Evolutionary conservation across 805 yeast species (phyloP).

Genomic region (Hanseniaspora jakobsenii): DNA sequence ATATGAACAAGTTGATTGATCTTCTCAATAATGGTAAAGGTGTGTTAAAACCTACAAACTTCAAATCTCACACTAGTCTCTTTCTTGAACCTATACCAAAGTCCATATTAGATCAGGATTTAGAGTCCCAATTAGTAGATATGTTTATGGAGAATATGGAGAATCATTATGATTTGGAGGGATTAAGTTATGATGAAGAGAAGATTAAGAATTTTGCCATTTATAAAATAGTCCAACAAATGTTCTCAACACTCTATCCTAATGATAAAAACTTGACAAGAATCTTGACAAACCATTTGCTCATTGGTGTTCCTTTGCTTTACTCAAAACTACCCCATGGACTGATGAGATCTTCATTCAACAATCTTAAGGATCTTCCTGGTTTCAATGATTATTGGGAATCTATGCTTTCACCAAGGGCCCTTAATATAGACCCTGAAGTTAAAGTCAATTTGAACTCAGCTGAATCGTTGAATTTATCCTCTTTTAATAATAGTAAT

Average conservation of each 20-base stretch:
- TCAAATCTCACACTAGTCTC: neutral
- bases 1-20: neutral
- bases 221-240: neutral
- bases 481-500: neutral
- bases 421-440: neutral
- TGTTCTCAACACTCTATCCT: conserved; percentile 1
- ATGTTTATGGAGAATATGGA: neutral
- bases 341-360: conserved; percentile 9
- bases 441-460: neutral
- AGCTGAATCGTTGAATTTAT: neutral
- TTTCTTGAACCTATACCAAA: conserved; percentile 6
- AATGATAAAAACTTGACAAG: conserved; percentile 1
- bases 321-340: conserved; percentile 13
- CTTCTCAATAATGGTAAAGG: neutral
- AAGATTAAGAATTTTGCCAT: conserved; percentile 3
- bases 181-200: neutral
- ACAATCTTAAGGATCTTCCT: conserved; percentile 1
- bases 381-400: conserved; percentile 14
- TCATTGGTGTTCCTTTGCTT: conserved; percentile 12
- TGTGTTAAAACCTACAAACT: neutral
- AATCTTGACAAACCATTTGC: conserved; percentile 3
- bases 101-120: neutral
- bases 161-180: neutral
- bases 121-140: neutral
- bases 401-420: neutral